phyloP scores from a whole-genome alignment of 73 alveolate genomes.

The Blepharisma stoltei region DNA sequence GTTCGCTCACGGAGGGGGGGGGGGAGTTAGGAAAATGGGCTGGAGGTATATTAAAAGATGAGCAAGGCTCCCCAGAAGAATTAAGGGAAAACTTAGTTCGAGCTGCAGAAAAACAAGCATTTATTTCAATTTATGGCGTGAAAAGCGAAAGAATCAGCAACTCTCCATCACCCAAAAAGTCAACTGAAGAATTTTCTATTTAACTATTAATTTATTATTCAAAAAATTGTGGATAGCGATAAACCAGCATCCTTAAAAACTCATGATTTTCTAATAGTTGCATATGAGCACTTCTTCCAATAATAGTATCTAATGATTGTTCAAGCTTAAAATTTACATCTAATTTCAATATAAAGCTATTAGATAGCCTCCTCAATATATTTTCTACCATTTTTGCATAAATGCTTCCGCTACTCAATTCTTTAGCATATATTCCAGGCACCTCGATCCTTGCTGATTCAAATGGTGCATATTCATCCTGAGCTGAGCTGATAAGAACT shows the following conservation, averaged over 20 bases:
- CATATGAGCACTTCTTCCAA: constrained; percentile 93
- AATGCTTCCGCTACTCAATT: constrained; percentile 39
- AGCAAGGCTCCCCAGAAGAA: too few relatives aligned
- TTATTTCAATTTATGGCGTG: too few relatives aligned
- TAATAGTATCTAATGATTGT: constrained; percentile 79
- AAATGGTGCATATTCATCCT: constrained; percentile 90
- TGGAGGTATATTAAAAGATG: too few relatives aligned
- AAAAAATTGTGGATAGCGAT: constrained; percentile 68
- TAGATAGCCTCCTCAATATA: constrained; percentile 54
- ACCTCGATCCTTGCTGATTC: constrained; percentile 84
- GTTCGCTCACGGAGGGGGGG: too few relatives aligned
- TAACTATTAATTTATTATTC: constrained; percentile 39
- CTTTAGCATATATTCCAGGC: constrained; percentile 56
- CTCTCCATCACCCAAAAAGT: neutral
- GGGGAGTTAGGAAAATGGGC: too few relatives aligned
- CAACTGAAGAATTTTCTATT: constrained; percentile 54
- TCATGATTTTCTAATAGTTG: constrained; percentile 77
- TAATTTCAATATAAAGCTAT: constrained; percentile 63
- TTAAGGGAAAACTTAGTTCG: too few relatives aligned
- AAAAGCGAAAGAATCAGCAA: too few relatives aligned
- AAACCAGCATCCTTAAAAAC: constrained; percentile 60
- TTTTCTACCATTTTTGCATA: constrained; percentile 76
- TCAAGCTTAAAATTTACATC: constrained; percentile 86
- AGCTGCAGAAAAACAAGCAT: too few relatives aligned
- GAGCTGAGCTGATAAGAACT: constrained; percentile 64